Conservation (phyloP, 73 alveolate genomes). For the Stentor coeruleus region DNA sequence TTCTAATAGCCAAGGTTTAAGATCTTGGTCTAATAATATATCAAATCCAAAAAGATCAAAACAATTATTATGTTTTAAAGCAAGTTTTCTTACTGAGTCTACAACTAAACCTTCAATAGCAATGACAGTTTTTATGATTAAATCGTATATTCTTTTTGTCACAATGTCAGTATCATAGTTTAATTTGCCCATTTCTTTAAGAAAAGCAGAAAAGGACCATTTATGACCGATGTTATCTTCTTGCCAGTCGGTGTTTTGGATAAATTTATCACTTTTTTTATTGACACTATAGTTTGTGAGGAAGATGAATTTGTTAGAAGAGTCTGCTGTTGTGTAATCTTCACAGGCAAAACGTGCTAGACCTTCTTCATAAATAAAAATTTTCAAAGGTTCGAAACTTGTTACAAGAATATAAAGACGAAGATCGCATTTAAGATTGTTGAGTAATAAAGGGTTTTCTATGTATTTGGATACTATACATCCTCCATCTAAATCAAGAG, state of each 20-base stretch:
- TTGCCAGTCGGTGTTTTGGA: conserved; percentile 39
- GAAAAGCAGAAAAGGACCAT: conserved; percentile 45
- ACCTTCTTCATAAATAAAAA: conserved; percentile 75
- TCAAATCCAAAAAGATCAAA: conserved; percentile 86
- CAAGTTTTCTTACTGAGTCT: conserved; percentile 46
- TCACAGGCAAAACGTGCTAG: conserved; percentile 72
- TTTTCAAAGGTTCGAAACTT: conserved; percentile 69
- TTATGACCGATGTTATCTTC: conserved; percentile 58
- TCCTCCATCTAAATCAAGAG: conserved; percentile 56
- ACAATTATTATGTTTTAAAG: conserved; percentile 61
- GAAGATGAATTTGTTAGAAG: conserved; percentile 42
- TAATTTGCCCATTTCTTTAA: conserved; percentile 40
- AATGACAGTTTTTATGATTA: conserved; percentile 63
- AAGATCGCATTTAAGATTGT: conserved; percentile 82
- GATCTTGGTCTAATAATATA: conserved; percentile 66
- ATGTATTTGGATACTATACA: conserved; percentile 78
- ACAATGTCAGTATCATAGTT: conserved; percentile 58
- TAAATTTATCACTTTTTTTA: conserved; percentile 46
- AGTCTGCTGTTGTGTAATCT: conserved; percentile 42
- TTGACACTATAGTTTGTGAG: conserved; percentile 55
- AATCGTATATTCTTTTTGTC: conserved; percentile 75
- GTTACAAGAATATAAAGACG: conserved; percentile 86
- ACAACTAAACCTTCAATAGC: conserved; percentile 53
- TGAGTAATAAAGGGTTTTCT: conserved; percentile 78
- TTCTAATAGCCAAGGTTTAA: conserved; percentile 84